Percentiles rank a stretch among this genome's conserved stretches.
Conservation (phyloP, 164 flowering plant species). For the Hamamelis virginiana region DNA sequence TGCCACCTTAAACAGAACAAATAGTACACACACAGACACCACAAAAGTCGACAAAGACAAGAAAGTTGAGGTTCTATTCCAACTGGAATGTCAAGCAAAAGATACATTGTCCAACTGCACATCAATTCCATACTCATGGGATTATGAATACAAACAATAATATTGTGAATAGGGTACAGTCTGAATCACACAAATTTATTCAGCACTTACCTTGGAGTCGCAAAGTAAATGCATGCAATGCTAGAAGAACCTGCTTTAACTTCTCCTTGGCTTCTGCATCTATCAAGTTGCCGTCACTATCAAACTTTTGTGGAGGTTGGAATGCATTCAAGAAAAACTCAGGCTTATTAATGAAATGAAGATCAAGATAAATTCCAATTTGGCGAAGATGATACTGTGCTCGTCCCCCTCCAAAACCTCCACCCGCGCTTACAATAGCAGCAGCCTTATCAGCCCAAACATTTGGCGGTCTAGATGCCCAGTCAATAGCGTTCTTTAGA, state of each 20-base stretch:
- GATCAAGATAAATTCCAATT: conserved; percentile 75
- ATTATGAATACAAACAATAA: too few relatives aligned
- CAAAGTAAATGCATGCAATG: conserved; percentile 55
- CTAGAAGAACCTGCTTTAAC: conserved; percentile 49
- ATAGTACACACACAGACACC: too few relatives aligned
- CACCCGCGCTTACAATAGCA: conserved; percentile 77
- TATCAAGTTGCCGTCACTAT: conserved; percentile 60
- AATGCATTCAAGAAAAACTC: conserved; percentile 58
- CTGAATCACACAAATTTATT: neutral
- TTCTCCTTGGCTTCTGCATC: conserved; percentile 42
- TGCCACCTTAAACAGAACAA: too few relatives aligned
- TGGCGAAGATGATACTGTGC: conserved; percentile 85
- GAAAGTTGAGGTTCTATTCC: too few relatives aligned
- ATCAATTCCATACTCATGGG: neutral
- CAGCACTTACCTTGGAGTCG: conserved; percentile 40
- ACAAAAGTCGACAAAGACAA: too few relatives aligned
- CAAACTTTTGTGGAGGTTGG: conserved; percentile 68
- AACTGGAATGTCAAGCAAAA: too few relatives aligned
- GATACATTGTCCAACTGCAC: too few relatives aligned
- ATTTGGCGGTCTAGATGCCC: conserved; percentile 91
- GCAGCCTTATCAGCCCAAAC: conserved; percentile 88
- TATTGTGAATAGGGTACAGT: neutral
- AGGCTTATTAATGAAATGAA: conserved; percentile 87
- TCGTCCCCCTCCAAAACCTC: conserved; percentile 58
- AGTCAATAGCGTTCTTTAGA: conserved; percentile 85